Base-by-base conservation (phyloP, 1,284 basidiomycete species). In the Fistulina hepatica region DNA sequence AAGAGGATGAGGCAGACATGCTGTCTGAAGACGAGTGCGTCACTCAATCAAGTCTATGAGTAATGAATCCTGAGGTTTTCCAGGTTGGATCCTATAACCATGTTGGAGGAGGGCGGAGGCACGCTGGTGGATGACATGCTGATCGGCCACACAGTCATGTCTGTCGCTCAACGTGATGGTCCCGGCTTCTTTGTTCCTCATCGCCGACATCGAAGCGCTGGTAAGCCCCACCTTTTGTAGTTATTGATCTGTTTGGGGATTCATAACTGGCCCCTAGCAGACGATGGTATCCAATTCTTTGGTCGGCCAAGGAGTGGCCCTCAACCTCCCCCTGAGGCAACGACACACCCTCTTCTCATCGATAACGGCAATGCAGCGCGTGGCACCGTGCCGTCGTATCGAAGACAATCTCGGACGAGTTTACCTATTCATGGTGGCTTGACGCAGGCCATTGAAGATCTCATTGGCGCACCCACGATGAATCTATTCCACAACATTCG, bases 401-500 rank as follows among this genome's bases (percentile, higher is more conserved):
- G 80, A 40, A 57, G 15, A n/a, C 28, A 19, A 13, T 13, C 19
- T 16, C 15, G 15, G 9, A 13, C 15, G 28, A 13, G 28, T 16
- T 31, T 31, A 9, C n/a, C 24, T 9, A 13, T 19, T 15, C 28
- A 31, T 5, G 19, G 19, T 17, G 81, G 84, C 37, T 64, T 90
- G 36, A 60, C 89, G 17, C 81, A 86, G 37, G 81, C 79, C 17
- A 76, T 95, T 25, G 82, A 92, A 48, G 78, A 83, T 36, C 71
- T 90, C 36, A 79, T 92, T 37, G 88, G 85, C 1, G 79, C 76
- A 11, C 80, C 84, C 19, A 83, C 86, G 10, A 67, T 85, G 17
- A 86, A 91, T 50, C 65, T 93, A 39, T 74, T 94, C 48, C 85
- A 93, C 45, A 81, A 84, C 43, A 69, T 92, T 30, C n/a, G n/a